These are phyloP conservation scores for Grifola frondosa DNA, from an alignment of 1,284 basidiomycete genomes.

Conservation along the genomic window DNA sequence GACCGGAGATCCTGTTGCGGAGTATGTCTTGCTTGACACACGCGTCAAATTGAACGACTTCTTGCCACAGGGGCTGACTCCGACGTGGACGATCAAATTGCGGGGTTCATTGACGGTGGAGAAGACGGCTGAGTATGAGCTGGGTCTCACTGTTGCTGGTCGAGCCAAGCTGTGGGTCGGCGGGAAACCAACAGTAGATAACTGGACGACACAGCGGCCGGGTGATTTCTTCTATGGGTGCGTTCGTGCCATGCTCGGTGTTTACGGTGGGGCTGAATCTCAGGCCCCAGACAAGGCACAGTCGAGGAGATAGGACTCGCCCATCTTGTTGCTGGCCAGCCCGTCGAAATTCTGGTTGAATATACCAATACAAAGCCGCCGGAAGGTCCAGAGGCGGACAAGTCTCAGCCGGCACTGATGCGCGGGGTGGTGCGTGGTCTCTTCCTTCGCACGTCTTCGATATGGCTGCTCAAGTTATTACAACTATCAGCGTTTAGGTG, in stretches of 20 bases:
- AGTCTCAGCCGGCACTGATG: slow-evolving; percentile 62
- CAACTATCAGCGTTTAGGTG: slow-evolving; percentile 54
- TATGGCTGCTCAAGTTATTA: background rate
- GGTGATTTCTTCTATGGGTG: slow-evolving; percentile 70
- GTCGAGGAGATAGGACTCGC: slow-evolving; percentile 57
- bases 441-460: background rate
- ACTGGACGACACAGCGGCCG: slow-evolving; percentile 66
- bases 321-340: slow-evolving; percentile 42
- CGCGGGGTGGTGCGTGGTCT: slow-evolving; percentile 53
- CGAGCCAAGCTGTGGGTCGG: slow-evolving; percentile 66
- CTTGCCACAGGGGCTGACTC: slow-evolving; percentile 57
- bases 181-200: slow-evolving; percentile 61
- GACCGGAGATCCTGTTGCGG: slow-evolving; percentile 39
- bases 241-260: slow-evolving; percentile 16
- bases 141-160: slow-evolving; percentile 73
- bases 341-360: slow-evolving; percentile 54
- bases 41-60: slow-evolving; percentile 68
- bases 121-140: slow-evolving; percentile 60
- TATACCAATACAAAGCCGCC: slow-evolving; percentile 62
- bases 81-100: slow-evolving; percentile 62
- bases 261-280: too few species aligned
- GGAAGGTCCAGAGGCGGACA: slow-evolving; percentile 46
- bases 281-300: slow-evolving; percentile 51
- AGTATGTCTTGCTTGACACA: slow-evolving; percentile 58
- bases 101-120: slow-evolving; percentile 53